Conservation (phyloP, 345 rosid species). For the Litchi chinensis region DNA sequence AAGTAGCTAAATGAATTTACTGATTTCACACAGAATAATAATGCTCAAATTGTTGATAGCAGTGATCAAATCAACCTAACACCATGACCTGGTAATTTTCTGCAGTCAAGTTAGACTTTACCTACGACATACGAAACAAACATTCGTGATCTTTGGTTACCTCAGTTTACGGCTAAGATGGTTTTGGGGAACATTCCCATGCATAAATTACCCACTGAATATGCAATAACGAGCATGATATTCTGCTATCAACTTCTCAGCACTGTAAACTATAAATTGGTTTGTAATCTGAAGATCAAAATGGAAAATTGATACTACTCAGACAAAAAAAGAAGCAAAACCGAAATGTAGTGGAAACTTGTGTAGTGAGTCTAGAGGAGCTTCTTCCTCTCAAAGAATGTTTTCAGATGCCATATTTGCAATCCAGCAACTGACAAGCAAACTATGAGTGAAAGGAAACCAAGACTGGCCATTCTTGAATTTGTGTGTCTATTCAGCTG, state of each 20-base stretch:
- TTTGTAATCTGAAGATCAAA: background rate
- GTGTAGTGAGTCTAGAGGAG: slow-evolving; percentile 44
- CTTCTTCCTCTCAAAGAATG: slow-evolving; percentile 88
- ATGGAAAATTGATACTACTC: background rate
- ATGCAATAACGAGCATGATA: background rate
- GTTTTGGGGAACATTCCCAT: background rate
- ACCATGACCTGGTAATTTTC: too few relatives aligned
- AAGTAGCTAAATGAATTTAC: background rate
- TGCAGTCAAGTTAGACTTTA: too few relatives aligned
- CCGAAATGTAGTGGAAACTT: background rate
- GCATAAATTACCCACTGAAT: background rate
- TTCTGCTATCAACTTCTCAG: background rate
- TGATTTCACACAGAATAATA: too few relatives aligned
- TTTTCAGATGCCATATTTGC: slow-evolving; percentile 85
- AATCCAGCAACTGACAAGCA: slow-evolving; percentile 76
- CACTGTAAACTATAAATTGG: background rate
- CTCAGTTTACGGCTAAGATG: background rate
- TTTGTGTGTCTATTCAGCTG: slow-evolving; percentile 64
- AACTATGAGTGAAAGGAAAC: slow-evolving; percentile 61
- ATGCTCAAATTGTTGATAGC: background rate
- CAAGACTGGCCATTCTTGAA: slow-evolving; percentile 60
- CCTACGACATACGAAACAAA: too few relatives aligned
- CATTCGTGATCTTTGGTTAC: too few relatives aligned
- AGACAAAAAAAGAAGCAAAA: slow-evolving; percentile 3
- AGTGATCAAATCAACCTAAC: background rate